A percentile compares a stretch with the other conserved stretches of the same genome.
Evolutionary conservation across 176 grass and related monocot genomes (phyloP).

Genomic region (Thinopyrum elongatum): DNA sequence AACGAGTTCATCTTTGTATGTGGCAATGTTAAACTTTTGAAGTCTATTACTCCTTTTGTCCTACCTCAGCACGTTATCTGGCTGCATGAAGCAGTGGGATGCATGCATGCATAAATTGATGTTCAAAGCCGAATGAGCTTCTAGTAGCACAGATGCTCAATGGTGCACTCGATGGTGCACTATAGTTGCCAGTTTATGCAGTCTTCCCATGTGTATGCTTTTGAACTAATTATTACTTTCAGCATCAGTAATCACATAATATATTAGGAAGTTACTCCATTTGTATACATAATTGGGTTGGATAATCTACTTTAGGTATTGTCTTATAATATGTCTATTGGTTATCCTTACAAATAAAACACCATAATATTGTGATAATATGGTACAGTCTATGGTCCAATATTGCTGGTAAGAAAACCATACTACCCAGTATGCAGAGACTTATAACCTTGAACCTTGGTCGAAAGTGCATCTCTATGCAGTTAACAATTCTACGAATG

Average conservation of each 20-base stretch:
- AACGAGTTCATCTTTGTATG: not conserved
- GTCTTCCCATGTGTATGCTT: not conserved
- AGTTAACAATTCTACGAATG: not conserved
- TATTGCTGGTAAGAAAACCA: not conserved
- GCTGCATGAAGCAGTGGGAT: not conserved
- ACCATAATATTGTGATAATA: too few species aligned
- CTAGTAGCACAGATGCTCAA: not conserved
- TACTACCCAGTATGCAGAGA: not conserved
- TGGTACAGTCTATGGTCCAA: too few species aligned
- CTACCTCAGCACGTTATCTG: not conserved
- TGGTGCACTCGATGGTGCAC: not conserved
- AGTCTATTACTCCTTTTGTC: not conserved
- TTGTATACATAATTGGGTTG: too few species aligned
- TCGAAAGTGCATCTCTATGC: not conserved
- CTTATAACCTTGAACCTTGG: not conserved
- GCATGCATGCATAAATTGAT: not conserved
- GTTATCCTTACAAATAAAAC: too few species aligned
- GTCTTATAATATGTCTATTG: too few species aligned
- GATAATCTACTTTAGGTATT: too few species aligned
- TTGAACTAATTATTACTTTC: not conserved
- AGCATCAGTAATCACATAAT: not conserved
- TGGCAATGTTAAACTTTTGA: not conserved
- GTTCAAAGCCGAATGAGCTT: not conserved
- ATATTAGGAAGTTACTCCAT: too few species aligned
- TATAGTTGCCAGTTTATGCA: not conserved